Base-by-base conservation (phyloP, 2,329 filamentous ascomycete genomes). In the Talaromyces rugulosus region DNA sequence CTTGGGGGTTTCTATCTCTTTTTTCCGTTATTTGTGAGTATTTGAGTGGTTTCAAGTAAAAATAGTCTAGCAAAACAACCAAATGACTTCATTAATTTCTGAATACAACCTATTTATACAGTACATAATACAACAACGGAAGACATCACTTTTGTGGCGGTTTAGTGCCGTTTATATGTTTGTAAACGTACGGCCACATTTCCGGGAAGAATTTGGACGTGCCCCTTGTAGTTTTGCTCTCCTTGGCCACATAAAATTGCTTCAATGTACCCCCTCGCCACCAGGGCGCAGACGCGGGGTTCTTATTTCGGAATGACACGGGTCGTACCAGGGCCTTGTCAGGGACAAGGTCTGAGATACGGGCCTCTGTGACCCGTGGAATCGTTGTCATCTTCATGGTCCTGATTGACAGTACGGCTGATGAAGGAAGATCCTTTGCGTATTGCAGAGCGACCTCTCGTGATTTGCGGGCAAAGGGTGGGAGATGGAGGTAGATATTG, bases 401-500 rank as follows among this genome's bases (percentile, higher is more conserved):
- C 42, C 76, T 78, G 58, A 82, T 70, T 51, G 75, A 77, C 23
- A 82, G 63, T 8, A 71, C 75, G 6, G 80, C 78, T 9, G 75
- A 77, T 6, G 74, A 71, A 1, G 80, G 80, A 3, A 82, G 68
- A 47, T 76, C 76, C 59, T 76, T 75, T 0, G 77, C 74, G 66
- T 80, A 82, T 62, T 76, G 72, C 50, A 77, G 64, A 16, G 78
- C 74, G 18, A 73, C 70, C 60, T 80, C 76, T 36, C 82, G 83
- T 0, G 87, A 89, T 44, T 80, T 75, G 52, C 89, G 85, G 16
- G 89, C 89, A 66, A 83, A 84, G 0, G 80, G 72, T 0, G 91
- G 91, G 1, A 93, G 80, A 27, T 84, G 83, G 56, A 95, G 77
- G 73, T 90, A 86, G 63, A 95, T 82, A 70, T 87, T 87, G 47